Base-by-base conservation (phyloP, 352 stramenopile genomes). In the Globisporangium orthogonon region DNA sequence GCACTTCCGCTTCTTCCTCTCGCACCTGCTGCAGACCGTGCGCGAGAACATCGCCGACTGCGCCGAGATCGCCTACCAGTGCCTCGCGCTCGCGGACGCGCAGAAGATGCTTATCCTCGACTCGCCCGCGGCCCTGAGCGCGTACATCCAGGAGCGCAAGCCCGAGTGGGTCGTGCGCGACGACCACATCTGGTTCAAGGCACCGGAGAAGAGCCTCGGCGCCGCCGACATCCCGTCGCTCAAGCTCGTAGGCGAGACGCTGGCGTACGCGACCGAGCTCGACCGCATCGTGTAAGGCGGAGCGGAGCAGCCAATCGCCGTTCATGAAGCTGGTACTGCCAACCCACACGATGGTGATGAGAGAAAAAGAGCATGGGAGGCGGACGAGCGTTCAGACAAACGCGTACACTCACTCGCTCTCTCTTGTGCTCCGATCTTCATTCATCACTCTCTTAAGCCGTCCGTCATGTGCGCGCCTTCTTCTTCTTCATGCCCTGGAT, bases 181-280 rank as follows among this genome's bases (percentile, higher is more conserved):
- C 56, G 77, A 80, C 55, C 65, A 67, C 47, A 69, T 98, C 50
- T 97, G 84, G 67, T 98, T 98, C 62, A 93, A 97, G 58, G 83
- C 86, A 14, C 73, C 87, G 2, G 78, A 89, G 52, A 97, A 97
- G 69, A 89, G 75, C 15, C 66, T 91, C 4, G 79, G 83, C 18
- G 92, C 89, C 1, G 75, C 71, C 13, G 94, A 98, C 68, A 98
- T 98, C 67, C 93, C 94, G 33, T 97, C 86, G 44, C 87, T 98
- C 73, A 90, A 96, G 66, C 78, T 98, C 51, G 97, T 98, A 48
- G 75, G 86, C 23, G 94, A 98, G 72, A 98, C 78, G 62, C 78
- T 98, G 28, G 96, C 86, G 65, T 98, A 98, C 75, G 95, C 95
- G 33, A 98, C 94, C 35, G 95, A 98, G 70, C 78, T 98, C 50